Evolutionary conservation across 2,329 filamentous ascomycete species (phyloP).

Genomic region (Corynespora cassiicola): DNA sequence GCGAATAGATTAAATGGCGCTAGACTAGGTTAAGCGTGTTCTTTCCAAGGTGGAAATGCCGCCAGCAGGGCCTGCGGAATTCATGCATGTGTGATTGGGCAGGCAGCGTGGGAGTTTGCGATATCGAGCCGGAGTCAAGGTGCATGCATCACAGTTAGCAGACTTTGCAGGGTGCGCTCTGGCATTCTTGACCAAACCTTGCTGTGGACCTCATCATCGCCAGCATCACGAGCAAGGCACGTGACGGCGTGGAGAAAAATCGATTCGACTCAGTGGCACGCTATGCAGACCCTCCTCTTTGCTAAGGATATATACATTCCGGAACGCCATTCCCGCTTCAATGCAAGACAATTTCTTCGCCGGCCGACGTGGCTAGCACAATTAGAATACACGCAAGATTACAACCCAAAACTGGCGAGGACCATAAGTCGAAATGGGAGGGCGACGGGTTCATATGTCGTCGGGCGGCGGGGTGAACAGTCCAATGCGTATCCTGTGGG

Average conservation of each 20-base stretch:
- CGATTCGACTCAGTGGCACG: conserved; percentile 13
- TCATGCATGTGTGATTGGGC: too few species aligned
- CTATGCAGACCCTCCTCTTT: conserved; percentile 15
- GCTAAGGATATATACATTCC: conserved; percentile 13
- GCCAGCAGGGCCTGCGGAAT: too few species aligned
- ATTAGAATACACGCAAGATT: conserved; percentile 44
- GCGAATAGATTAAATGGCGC: too few species aligned
- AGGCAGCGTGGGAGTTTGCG: too few species aligned
- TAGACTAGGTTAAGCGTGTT: too few species aligned
- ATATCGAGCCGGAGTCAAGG: too few species aligned
- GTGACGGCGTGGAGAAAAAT: conserved; percentile 3
- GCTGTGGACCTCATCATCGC: too few species aligned
- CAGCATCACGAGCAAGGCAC: too few species aligned
- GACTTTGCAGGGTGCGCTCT: background rate
- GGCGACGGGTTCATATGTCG: conserved; percentile 29
- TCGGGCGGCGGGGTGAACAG: conserved; percentile 48
- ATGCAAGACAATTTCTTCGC: conserved; percentile 37
- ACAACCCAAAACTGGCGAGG: conserved; percentile 29
- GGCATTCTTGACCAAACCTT: background rate
- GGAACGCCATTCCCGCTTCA: conserved; percentile 31
- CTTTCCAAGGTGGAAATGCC: too few species aligned
- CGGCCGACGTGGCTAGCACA: conserved; percentile 24
- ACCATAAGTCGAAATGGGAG: conserved; percentile 25
- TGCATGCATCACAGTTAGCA: too few species aligned
- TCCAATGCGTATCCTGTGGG: conserved; percentile 47